A percentile compares a stretch with the other conserved stretches of the same genome.
Conservation (phyloP, 495 filamentous ascomycete genomes). For the Podospora conica region DNA sequence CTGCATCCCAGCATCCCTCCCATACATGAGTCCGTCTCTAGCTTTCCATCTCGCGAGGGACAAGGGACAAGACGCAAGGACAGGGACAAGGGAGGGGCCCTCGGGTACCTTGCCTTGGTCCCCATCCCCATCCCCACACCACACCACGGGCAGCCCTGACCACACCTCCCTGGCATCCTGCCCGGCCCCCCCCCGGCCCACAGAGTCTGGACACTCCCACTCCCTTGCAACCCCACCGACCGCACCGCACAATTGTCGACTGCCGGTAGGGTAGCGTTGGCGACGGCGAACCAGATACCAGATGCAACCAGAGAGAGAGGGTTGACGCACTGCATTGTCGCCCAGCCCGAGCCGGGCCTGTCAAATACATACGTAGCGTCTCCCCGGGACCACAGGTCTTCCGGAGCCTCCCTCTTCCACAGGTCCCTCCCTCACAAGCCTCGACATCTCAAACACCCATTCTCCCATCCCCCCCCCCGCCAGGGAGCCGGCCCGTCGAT, state of each 20-base stretch:
- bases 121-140: background rate
- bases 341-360: background rate
- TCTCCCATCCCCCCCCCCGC: background rate
- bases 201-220: background rate
- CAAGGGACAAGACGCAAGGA: no score
- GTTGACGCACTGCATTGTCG: background rate
- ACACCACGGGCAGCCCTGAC: no score
- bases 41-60: background rate
- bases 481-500: slow-evolving; percentile 12
- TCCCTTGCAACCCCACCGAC: background rate
- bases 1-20: no score
- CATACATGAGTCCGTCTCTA: background rate
- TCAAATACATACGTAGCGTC: slow-evolving; percentile 10
- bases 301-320: background rate
- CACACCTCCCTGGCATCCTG: background rate
- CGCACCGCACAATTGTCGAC: background rate
- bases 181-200: background rate
- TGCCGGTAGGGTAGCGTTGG: background rate
- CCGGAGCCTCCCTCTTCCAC: background rate
- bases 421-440: background rate
- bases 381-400: slow-evolving; percentile 5
- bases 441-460: slow-evolving; percentile 9
- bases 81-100: background rate
- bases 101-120: slow-evolving; percentile 3
- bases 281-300: background rate